phyloP scores from a whole-genome alignment of 768 basidiomycete species.

The Tulasnella sp. region DNA sequence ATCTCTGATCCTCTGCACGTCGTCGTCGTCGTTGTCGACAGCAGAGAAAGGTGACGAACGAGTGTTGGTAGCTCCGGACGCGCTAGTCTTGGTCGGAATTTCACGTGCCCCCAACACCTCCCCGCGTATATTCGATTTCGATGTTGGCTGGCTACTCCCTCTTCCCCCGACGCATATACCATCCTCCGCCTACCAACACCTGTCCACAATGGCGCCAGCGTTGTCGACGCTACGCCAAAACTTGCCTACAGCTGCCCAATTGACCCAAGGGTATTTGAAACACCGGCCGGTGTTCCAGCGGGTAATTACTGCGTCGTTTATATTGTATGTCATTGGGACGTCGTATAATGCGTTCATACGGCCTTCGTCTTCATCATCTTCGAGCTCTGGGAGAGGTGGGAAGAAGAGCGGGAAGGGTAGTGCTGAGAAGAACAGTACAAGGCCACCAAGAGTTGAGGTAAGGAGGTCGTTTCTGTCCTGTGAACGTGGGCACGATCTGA shows the following conservation, averaged over 20 bases:
- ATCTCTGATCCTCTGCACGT: too few species aligned
- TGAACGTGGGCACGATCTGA: background rate
- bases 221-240: background rate
- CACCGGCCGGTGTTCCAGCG: conserved; percentile 67
- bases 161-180: too few species aligned
- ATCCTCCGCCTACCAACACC: too few species aligned
- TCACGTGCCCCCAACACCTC: too few species aligned
- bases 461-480: conserved; percentile 20
- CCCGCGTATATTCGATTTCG: too few species aligned
- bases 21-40: too few species aligned
- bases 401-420: conserved; percentile 26
- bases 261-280: conserved; percentile 33
- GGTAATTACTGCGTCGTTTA: conserved; percentile 52
- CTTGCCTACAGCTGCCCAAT: background rate
- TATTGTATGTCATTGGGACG: conserved; percentile 53
- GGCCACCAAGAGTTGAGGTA: conserved; percentile 55
- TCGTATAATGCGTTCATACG: conserved; percentile 47
- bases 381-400: conserved; percentile 28
- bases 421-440: conserved; percentile 25
- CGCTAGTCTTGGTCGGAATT: too few species aligned
- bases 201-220: background rate
- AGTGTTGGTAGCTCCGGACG: too few species aligned
- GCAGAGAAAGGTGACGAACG: too few species aligned
- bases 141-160: too few species aligned
- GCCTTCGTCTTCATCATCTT: conserved; percentile 23